Base-by-base conservation (phyloP, 1,284 basidiomycete genomes). In the Rhizopogon parksii region DNA sequence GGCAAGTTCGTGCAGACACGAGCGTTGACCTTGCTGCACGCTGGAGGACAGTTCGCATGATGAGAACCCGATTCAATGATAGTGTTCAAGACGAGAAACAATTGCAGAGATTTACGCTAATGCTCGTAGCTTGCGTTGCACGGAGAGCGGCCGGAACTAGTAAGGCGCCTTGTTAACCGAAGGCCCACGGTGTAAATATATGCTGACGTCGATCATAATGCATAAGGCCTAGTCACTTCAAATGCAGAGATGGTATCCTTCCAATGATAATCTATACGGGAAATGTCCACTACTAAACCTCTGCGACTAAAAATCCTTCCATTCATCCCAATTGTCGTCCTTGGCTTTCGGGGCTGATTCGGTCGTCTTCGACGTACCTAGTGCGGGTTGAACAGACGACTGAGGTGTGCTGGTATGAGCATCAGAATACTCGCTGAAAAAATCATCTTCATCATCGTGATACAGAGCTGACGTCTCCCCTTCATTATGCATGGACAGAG, bases 241-340 rank as follows among this genome's bases (percentile, higher is more conserved):
- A 3, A 43, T 32, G 27, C 11, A 17, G 11, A 34, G 17, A 43
- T 25, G 30, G 30, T 45, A 45, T 45, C 17, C 42, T 19, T 45
- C 17, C 14, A 34, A 8, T 45, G 11, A 1, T 19, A 21, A 19
- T 45, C 17, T 32, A 32, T 24, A 30, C 8, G 14, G 30, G 32
- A 14, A 40, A 5, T 2, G 5, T 25, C 15, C 12, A 19, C n/a
- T 24, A 39, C 14, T 6, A 21, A 21, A 45, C 12, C 7, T 6
- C 30, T 8, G 32, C 7, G 30, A 11, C 72, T 76, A 88, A 61
- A 88, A 88, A 61, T 85, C 83, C 67, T 87, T 82, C 85, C 86
- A 89, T 37, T 88, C 85, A 50, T 78, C 83, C 82, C 85, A 87
- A 39, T 79, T 78, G 52, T 76, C 78, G 38, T 70, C 71, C 61